A percentile compares a stretch with the other conserved stretches of the same genome.
Evolutionary conservation across 2,329 filamentous ascomycete genomes (phyloP).

Genomic region (Ceratocystis alfenasii): DNA sequence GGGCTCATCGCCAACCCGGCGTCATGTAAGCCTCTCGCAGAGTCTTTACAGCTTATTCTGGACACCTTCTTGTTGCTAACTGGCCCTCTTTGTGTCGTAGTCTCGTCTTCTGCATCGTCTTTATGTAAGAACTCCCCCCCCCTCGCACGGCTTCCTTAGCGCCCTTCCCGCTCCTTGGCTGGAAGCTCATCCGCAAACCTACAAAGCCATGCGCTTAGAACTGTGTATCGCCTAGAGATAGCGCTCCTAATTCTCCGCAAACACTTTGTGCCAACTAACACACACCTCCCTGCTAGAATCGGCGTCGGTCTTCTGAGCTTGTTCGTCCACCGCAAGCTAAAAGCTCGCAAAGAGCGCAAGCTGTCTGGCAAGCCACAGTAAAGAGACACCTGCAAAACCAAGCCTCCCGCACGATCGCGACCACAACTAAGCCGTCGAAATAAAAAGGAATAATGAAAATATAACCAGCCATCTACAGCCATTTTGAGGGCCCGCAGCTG

Average conservation of each 20-base stretch:
- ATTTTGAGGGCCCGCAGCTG: background rate
- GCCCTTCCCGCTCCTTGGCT: slow-evolving; percentile 9
- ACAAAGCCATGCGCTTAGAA: background rate
- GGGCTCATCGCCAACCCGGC: slow-evolving; percentile 32
- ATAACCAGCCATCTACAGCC: background rate
- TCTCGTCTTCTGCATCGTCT: slow-evolving; percentile 36
- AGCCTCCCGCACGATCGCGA: background rate
- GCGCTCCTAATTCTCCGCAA: background rate
- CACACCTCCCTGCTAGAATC: slow-evolving; percentile 25
- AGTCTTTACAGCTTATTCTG: background rate
- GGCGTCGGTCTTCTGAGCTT: slow-evolving; percentile 28
- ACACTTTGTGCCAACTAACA: slow-evolving; percentile 23
- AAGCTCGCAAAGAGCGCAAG: slow-evolving; percentile 30
- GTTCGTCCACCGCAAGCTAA: slow-evolving; percentile 28
- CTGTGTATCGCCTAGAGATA: too few species aligned
- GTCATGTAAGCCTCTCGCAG: slow-evolving; percentile 27
- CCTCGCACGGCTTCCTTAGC: background rate
- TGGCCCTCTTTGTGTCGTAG: background rate
- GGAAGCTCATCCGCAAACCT: background rate
- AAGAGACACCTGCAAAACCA: background rate
- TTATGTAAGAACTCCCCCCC: slow-evolving; percentile 24
- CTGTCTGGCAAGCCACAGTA: slow-evolving; percentile 19
- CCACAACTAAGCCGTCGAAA: too few species aligned
- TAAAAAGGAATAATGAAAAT: background rate
- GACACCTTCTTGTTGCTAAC: background rate